Percentiles rank a stretch among this genome's conserved stretches.
Evolutionary conservation across 108 stramenopile genomes (phyloP).

Genomic region (Cyclostephanos tholiformis): DNA sequence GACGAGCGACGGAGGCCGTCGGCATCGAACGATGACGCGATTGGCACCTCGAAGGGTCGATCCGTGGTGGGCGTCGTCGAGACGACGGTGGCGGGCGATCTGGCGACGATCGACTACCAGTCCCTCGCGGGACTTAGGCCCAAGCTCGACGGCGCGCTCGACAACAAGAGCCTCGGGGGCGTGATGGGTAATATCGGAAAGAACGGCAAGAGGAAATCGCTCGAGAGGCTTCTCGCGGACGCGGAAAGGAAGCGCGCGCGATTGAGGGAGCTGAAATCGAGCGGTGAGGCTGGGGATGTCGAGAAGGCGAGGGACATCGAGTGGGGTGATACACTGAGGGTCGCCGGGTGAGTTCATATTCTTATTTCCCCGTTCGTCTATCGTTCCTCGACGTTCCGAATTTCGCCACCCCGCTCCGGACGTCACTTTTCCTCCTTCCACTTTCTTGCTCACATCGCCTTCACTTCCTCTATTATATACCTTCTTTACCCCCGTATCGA

Average conservation of each 20-base stretch:
- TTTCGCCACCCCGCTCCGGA: not conserved
- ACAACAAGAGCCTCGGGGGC: constrained; percentile 67
- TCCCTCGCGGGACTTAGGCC: constrained; percentile 74
- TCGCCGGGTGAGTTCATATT: constrained; percentile 50
- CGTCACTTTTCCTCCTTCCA: too few species aligned
- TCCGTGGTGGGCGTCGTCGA: constrained; percentile 8
- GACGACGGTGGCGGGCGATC: constrained; percentile 51
- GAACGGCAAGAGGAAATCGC: constrained; percentile 73
- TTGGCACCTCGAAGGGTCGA: too few species aligned
- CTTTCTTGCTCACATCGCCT: too few species aligned
- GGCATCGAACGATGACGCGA: not conserved
- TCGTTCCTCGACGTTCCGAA: not conserved
- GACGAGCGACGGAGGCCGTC: constrained; percentile 24
- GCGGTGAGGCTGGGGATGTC: constrained; percentile 61
- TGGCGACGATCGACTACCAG: constrained; percentile 80
- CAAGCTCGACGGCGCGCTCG: constrained; percentile 36
- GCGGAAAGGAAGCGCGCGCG: constrained; percentile 80
- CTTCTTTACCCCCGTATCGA: too few species aligned
- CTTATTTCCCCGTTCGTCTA: not conserved
- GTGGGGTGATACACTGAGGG: constrained; percentile 81
- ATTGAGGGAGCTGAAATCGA: constrained; percentile 71
- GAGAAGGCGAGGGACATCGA: constrained; percentile 72
- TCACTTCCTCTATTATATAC: too few species aligned
- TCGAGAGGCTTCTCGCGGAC: constrained; percentile 83
- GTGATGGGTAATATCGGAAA: too few species aligned